Conservation (phyloP, 1,284 basidiomycete genomes). For the Boletus mariae region DNA sequence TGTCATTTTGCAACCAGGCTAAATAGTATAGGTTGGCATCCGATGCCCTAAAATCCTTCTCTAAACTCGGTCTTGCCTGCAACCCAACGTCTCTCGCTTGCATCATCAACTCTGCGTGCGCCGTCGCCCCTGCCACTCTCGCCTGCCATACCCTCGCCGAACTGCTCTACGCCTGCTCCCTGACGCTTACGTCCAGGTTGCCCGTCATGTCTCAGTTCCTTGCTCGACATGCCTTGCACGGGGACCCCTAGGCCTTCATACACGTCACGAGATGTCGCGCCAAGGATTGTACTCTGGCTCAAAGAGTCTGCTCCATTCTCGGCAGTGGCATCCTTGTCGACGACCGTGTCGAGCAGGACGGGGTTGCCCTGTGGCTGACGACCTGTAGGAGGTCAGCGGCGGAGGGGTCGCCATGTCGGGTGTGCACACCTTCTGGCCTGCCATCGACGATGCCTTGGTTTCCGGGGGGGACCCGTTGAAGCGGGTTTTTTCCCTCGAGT, state of each 20-base stretch:
- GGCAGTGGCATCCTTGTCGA: constrained; percentile 22
- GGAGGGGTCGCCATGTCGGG: not conserved
- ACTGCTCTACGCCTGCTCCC: constrained; percentile 18
- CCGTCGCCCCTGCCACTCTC: not conserved
- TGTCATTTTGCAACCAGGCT: not conserved
- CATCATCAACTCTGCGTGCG: not conserved
- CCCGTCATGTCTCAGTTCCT: constrained; percentile 28
- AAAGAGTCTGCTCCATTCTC: constrained; percentile 1
- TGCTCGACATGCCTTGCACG: constrained; percentile 28
- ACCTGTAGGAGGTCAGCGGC: not conserved
- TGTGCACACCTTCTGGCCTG: constrained; percentile 17
- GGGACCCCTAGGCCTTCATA: constrained; percentile 21
- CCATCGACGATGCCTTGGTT: constrained; percentile 27
- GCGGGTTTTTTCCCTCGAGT: not conserved
- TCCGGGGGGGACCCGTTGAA: not conserved
- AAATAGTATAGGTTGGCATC: not conserved
- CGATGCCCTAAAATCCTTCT: not conserved
- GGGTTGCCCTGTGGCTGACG: not conserved
- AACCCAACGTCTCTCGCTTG: constrained; percentile 7
- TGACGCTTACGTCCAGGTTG: constrained; percentile 23
- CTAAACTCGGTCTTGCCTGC: constrained; percentile 6
- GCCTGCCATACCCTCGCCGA: constrained; percentile 1
- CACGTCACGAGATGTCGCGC: constrained; percentile 31
- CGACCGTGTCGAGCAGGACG: constrained; percentile 19
- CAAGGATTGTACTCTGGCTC: constrained; percentile 8